phyloP scores from a whole-genome alignment of 2,329 filamentous ascomycete genomes.

The Phialophora macrospora region DNA sequence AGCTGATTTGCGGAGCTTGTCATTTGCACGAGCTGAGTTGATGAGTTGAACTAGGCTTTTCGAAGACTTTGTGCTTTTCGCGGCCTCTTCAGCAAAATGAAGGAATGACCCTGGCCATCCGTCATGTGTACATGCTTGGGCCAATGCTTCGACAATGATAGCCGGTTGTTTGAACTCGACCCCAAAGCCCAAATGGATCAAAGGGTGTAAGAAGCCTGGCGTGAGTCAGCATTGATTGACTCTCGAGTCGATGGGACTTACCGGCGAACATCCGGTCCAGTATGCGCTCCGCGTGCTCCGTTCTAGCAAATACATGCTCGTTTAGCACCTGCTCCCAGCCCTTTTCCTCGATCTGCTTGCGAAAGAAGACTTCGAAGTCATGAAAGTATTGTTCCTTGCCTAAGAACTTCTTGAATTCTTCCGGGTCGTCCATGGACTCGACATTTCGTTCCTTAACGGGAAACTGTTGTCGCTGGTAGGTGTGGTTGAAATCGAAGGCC shows the following conservation, averaged over 20 bases:
- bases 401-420: conserved; percentile 63
- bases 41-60: conserved; percentile 63
- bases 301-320: conserved; percentile 69
- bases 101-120: conserved; percentile 34
- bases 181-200: conserved; percentile 83
- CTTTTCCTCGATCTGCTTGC: conserved; percentile 68
- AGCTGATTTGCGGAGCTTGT: conserved; percentile 61
- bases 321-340: conserved; percentile 58
- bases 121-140: conserved; percentile 71
- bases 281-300: conserved; percentile 70
- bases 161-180: conserved; percentile 77
- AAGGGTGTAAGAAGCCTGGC: conserved; percentile 69
- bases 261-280: conserved; percentile 70
- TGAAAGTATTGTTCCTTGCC: conserved; percentile 70
- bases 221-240: conserved; percentile 8
- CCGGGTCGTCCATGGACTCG: conserved; percentile 62
- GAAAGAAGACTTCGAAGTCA: conserved; percentile 78
- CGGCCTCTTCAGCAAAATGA: conserved; percentile 56
- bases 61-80: conserved; percentile 42
- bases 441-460: conserved; percentile 58
- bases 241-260: conserved; percentile 40
- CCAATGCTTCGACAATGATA: conserved; percentile 75
- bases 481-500: conserved; percentile 67
- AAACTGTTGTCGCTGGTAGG: conserved; percentile 66
- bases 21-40: conserved; percentile 61